Conservation (phyloP, 106 monocot species). For the Dendrobium nobile region DNA sequence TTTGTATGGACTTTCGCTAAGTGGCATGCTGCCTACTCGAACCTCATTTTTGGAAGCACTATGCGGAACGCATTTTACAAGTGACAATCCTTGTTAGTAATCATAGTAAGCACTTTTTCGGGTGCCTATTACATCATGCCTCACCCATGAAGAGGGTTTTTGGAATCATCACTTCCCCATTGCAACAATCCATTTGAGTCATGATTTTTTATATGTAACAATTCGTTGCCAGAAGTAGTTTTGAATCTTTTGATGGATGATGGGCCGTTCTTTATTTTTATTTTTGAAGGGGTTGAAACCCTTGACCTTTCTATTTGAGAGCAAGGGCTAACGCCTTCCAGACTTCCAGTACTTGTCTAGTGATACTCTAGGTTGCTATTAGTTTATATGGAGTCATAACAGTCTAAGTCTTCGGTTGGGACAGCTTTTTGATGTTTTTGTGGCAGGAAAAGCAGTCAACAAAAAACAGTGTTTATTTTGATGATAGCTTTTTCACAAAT, state of each 20-base stretch:
- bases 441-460: too few species aligned
- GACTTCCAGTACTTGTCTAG: neutral
- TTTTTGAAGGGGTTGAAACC: neutral
- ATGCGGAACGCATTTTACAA: neutral
- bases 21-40: neutral
- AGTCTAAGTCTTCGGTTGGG: neutral
- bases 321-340: neutral
- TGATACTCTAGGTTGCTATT: neutral
- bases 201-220: neutral
- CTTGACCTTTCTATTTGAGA: neutral
- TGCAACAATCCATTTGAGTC: neutral
- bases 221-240: neutral
- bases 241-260: neutral
- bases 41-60: neutral
- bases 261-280: neutral
- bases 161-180: neutral
- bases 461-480: too few species aligned
- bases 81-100: neutral
- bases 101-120: neutral
- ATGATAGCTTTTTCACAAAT: too few species aligned
- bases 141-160: neutral
- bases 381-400: neutral
- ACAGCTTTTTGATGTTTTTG: too few species aligned
- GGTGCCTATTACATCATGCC: too few species aligned
- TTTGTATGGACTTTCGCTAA: neutral